A percentile compares a stretch with the other conserved stretches of the same genome.
Evolutionary conservation across 2,329 filamentous ascomycete species (phyloP).

Genomic region (Biscogniauxia sp.): DNA sequence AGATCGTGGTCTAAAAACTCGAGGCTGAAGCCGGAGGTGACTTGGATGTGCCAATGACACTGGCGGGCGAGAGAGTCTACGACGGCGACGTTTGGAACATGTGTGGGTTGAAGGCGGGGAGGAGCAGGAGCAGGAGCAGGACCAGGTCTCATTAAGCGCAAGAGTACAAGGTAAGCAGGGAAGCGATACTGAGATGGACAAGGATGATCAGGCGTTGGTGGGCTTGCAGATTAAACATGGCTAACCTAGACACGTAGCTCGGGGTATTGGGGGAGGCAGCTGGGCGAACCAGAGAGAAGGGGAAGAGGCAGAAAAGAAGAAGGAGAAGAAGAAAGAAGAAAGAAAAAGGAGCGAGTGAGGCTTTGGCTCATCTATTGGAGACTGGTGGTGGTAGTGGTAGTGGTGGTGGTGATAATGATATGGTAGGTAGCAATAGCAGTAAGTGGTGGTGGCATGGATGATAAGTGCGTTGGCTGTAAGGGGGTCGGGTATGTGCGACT

Average conservation of each 20-base stretch:
- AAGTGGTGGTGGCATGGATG: not conserved
- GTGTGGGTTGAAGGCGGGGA: slow-evolving; percentile 14
- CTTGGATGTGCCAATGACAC: slow-evolving; percentile 17
- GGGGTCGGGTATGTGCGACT: not conserved
- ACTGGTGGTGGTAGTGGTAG: not conserved
- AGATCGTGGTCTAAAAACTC: slow-evolving; percentile 10
- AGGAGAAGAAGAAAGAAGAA: slow-evolving; percentile 6
- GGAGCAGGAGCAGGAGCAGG: slow-evolving; percentile 14
- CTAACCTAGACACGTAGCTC: slow-evolving; percentile 8
- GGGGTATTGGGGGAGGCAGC: not conserved
- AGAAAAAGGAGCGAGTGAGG: slow-evolving; percentile 19
- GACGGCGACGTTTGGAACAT: slow-evolving; percentile 6
- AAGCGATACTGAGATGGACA: slow-evolving; percentile 20
- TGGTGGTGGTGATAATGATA: not conserved
- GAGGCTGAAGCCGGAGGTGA: slow-evolving; percentile 20
- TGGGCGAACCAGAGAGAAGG: slow-evolving; percentile 4
- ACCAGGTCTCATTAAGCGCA: not conserved
- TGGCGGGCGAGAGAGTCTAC: slow-evolving; percentile 1
- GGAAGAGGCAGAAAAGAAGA: slow-evolving; percentile 9
- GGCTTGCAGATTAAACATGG: slow-evolving; percentile 22
- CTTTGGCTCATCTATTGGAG: slow-evolving; percentile 7
- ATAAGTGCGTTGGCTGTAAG: not conserved
- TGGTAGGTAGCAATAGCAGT: not conserved
- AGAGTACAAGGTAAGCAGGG: slow-evolving; percentile 17
- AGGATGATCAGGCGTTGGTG: slow-evolving; percentile 18